Evolutionary conservation across 2,329 filamentous ascomycete genomes (phyloP), one percentile per base, ranked within the genome.

Genomic region (Chrysoporthe deuterocubensis): DNA sequence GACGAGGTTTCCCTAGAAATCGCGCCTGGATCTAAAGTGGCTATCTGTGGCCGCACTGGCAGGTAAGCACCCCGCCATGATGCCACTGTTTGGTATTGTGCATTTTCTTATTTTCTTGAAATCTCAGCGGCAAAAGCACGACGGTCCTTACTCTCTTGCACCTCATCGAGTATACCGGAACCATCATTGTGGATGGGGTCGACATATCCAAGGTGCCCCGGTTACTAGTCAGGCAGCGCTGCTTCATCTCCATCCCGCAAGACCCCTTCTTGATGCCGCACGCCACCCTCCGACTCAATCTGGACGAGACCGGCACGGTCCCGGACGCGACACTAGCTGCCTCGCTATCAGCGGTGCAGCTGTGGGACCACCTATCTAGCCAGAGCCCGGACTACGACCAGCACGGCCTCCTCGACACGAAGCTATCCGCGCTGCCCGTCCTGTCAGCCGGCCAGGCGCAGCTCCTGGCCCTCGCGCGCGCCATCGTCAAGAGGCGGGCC

Each of bases 1-100:
- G 57, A 69, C 4, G 57, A 73, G 13, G 1, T 81, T 0, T 72
- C 48, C 6, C 62, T 81, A 13, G 64, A 57, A 2, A 72, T 81
- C 46, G 32, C 71, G 50, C 72, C 82, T 0, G 85, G 85, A 8
- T 78, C 85, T 71, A 81, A 82, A 71, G 74, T 84, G n/a, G 77
- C 82, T 2, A 78, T 88, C 5, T 85, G 83, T 56, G 86, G 86
- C 1, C 79, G 85, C 2, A 88, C 82, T 34, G 85, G 83, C 68
- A 82, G 59, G 59, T 61, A 80, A 80, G 79, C 73, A n/a, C 43
- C 73, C 75, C 1, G 26, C 18, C 34, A 62, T 18, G 34, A 58
- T 34, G 16, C 50, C n/a, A n/a, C 56, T 32, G 32, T 40, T 32
- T 1, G 44, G 6, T 11, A 11, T 44, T 6, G 7, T 1, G 9